Percentiles rank a stretch among this genome's conserved stretches.
These are phyloP conservation scores for Fusarium stilboides DNA, from an alignment of 2,329 filamentous ascomycete genomes.

Conservation along the genomic window DNA sequence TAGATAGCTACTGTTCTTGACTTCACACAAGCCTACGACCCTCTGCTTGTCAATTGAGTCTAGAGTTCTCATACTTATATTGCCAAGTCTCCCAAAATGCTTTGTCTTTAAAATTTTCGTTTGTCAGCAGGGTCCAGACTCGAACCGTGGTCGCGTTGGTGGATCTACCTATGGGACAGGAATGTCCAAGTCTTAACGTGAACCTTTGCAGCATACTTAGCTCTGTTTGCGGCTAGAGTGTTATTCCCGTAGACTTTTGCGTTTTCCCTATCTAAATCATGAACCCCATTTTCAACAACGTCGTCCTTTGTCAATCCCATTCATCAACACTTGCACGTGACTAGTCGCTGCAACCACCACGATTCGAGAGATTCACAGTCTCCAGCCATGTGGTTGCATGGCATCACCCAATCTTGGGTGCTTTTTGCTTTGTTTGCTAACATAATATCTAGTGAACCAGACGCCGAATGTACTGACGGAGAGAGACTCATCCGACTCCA, in stretches of 20 bases:
- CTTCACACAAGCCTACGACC: too few species aligned
- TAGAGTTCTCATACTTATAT: too few species aligned
- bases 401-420: neutral
- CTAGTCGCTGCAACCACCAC: neutral
- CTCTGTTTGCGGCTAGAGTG: too few species aligned
- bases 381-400: neutral
- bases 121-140: too few species aligned
- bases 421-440: neutral
- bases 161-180: too few species aligned
- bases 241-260: accelerated
- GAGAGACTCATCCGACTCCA: constrained; percentile 10
- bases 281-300: neutral
- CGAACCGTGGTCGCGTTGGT: too few species aligned
- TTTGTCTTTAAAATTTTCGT: too few species aligned
- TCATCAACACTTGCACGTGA: constrained; percentile 2
- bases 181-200: too few species aligned
- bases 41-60: too few species aligned
- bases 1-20: too few species aligned
- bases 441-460: neutral
- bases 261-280: neutral
- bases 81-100: too few species aligned
- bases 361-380: neutral
- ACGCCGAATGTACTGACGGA: constrained; percentile 5
- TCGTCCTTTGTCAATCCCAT: neutral
- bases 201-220: too few species aligned